These are phyloP conservation scores for Tricholoma bakamatsutake DNA, from an alignment of 768 basidiomycete genomes.

Conservation along the genomic window DNA sequence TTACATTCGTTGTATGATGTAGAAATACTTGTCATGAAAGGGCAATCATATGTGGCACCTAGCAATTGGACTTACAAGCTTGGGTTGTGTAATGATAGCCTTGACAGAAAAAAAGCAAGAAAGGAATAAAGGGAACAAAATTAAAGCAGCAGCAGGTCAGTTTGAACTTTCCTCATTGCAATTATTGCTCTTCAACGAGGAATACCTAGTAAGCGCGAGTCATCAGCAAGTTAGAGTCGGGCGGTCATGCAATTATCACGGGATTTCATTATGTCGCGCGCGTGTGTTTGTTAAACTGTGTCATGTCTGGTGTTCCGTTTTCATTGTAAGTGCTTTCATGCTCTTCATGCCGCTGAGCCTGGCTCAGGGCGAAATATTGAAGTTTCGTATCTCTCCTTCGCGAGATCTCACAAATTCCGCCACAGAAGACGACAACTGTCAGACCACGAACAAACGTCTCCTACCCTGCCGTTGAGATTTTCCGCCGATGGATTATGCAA, in stretches of 20 bases:
- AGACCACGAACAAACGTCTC: slow-evolving; percentile 11
- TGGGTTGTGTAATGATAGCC: no score
- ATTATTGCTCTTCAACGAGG: no score
- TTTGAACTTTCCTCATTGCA: no score
- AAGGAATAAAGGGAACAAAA: no score
- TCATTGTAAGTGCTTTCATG: slow-evolving; percentile 19
- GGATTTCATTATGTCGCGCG: not conserved
- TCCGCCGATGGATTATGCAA: slow-evolving; percentile 37
- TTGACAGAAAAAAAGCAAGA: no score
- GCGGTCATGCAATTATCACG: not conserved
- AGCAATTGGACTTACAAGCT: no score
- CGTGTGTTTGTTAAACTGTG: not conserved
- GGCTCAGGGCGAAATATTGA: slow-evolving; percentile 2
- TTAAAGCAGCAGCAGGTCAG: no score
- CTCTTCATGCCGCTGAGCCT: not conserved
- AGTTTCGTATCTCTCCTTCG: slow-evolving; percentile 48
- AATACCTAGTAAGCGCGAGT: no score
- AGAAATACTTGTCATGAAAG: not conserved
- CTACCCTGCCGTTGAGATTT: slow-evolving; percentile 35
- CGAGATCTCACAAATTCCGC: slow-evolving; percentile 34
- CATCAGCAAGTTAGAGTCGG: no score
- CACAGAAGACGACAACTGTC: slow-evolving; percentile 20
- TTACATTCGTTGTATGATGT: not conserved
- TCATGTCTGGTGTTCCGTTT: slow-evolving; percentile 21
- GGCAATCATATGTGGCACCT: no score